A percentile compares a stretch with the other conserved stretches of the same genome.
Evolutionary conservation across 768 basidiomycete species (phyloP).

Genomic region (Auricularia sp.): DNA sequence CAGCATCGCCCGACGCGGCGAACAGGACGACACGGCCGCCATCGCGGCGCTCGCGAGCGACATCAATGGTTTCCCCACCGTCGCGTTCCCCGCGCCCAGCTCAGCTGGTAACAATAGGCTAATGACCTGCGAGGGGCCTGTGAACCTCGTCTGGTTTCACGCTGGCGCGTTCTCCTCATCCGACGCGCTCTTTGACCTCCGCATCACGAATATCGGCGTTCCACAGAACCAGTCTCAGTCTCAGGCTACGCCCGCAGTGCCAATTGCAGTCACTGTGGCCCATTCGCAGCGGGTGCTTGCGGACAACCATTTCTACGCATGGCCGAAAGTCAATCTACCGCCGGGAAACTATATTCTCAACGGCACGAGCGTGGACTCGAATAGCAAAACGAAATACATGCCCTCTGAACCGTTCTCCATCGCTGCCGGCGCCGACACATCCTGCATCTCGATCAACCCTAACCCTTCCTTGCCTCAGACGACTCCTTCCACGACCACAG

Average conservation of each 20-base stretch:
- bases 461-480: not conserved
- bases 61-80: not conserved
- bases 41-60: not conserved
- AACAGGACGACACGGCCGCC: not conserved
- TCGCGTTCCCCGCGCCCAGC: not conserved
- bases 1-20: not conserved
- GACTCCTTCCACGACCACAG: not conserved
- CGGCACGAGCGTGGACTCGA: not conserved
- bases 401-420: not conserved
- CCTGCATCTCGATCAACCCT: not conserved
- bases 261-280: not conserved
- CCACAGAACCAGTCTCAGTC: not conserved
- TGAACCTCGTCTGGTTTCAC: constrained; percentile 1
- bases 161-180: not conserved
- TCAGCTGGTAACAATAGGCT: not conserved
- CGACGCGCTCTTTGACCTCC: not conserved
- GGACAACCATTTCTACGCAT: not conserved
- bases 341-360: not conserved
- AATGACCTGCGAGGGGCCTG: not conserved
- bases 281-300: not conserved
- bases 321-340: not conserved
- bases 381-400: not conserved
- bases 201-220: not conserved
- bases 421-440: not conserved
- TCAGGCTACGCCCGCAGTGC: not conserved